Percentiles rank a stretch among this genome's conserved stretches.
Conservation (phyloP, 352 stramenopile genomes). For the Pythium coloratum region DNA sequence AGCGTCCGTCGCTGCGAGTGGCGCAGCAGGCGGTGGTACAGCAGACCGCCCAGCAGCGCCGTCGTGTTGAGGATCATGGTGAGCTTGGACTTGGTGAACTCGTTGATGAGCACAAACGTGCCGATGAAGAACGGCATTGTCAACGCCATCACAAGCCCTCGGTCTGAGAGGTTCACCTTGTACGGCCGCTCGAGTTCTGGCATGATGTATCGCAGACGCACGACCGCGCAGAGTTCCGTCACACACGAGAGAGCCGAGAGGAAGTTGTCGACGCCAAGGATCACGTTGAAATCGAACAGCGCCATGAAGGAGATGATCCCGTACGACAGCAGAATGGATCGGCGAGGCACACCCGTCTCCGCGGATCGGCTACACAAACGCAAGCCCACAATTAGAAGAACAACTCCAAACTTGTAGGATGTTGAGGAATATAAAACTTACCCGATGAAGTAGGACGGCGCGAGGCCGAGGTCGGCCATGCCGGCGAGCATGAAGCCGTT, state of each 20-base stretch:
- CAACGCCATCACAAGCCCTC: slow-evolving; percentile 44
- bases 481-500: slow-evolving; percentile 91
- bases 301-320: slow-evolving; percentile 87
- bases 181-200: slow-evolving; percentile 77
- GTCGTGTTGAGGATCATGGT: slow-evolving; percentile 56
- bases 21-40: slow-evolving; percentile 61
- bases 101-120: slow-evolving; percentile 63
- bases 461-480: slow-evolving; percentile 88
- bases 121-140: slow-evolving; percentile 57
- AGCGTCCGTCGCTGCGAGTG: slow-evolving; percentile 19
- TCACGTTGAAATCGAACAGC: slow-evolving; percentile 87
- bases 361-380: slow-evolving; percentile 39
- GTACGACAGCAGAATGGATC: slow-evolving; percentile 85
- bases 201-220: slow-evolving; percentile 84
- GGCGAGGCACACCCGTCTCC: slow-evolving; percentile 55
- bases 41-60: slow-evolving; percentile 46
- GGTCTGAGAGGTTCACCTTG: slow-evolving; percentile 67
- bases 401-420: no score
- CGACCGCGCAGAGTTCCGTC: slow-evolving; percentile 90
- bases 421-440: slow-evolving; percentile 40
- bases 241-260: slow-evolving; percentile 89
- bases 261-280: slow-evolving; percentile 93
- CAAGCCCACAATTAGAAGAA: background rate
- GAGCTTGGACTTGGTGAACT: slow-evolving; percentile 58
- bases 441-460: slow-evolving; percentile 85